These are phyloP conservation scores for Phytophthora pluvialis DNA, from an alignment of 352 stramenopile genomes.

Conservation along the genomic window DNA sequence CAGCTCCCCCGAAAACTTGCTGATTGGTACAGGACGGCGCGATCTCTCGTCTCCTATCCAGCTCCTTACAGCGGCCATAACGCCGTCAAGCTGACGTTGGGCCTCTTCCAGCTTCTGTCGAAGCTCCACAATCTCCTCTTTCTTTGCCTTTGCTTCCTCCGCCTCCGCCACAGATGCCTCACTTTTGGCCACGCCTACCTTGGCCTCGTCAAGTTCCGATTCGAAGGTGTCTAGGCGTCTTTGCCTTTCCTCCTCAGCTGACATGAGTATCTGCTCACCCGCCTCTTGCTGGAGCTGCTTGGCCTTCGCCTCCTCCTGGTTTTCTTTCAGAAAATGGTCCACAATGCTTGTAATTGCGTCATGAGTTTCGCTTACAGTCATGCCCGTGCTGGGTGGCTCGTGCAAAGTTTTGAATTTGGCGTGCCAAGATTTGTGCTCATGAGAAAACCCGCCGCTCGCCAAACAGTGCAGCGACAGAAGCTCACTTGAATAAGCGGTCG, in stretches of 20 bases:
- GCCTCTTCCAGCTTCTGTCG: constrained; percentile 43
- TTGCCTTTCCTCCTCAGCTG: constrained; percentile 50
- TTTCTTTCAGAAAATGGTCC: constrained; percentile 33
- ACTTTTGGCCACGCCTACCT: constrained; percentile 41
- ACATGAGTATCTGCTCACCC: constrained; percentile 34
- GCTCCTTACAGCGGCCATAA: constrained; percentile 19
- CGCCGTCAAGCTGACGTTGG: constrained; percentile 43
- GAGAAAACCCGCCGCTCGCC: constrained; percentile 29
- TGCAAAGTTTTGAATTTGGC: constrained; percentile 59
- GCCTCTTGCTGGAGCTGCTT: constrained; percentile 41
- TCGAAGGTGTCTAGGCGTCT: constrained; percentile 43
- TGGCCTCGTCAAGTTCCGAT: constrained; percentile 40
- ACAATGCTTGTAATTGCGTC: constrained; percentile 43
- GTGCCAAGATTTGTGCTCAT: constrained; percentile 51
- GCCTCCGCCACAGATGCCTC: constrained; percentile 55
- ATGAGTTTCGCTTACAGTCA: constrained; percentile 43
- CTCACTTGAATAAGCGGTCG: constrained; percentile 48
- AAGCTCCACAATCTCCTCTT: constrained; percentile 72
- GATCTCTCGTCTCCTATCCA: constrained; percentile 36
- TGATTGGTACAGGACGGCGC: constrained; percentile 1
- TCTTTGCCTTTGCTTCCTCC: constrained; percentile 81
- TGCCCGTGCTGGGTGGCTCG: constrained; percentile 18
- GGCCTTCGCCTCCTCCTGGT: constrained; percentile 10
- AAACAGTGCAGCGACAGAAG: constrained; percentile 65
- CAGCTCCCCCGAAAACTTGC: constrained; percentile 43